Base-by-base conservation (phyloP, 371 early-diverging fungal genomes). In the Rhizomucor miehei region DNA sequence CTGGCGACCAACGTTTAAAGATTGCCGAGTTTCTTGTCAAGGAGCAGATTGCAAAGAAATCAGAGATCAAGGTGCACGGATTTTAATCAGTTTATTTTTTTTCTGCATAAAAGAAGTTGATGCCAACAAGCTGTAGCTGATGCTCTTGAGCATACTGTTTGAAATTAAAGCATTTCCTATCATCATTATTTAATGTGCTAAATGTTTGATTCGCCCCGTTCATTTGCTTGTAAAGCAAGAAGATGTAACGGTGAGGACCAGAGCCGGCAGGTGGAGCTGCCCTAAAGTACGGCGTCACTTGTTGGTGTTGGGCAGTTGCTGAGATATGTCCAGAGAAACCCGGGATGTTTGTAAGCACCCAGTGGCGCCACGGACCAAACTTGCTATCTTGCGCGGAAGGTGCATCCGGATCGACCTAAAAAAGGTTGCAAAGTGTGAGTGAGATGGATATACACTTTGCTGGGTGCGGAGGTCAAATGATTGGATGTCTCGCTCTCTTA, bases 1-100 rank as follows among this genome's bases (percentile, higher is more conserved):
- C 90, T 44, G 98, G 98, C 51, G 97, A 97, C 77, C 97, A 98
- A 62, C 87, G 98, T 52, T 48, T 71, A 45, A 93, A 93, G 71
- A 85, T 95, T 60, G 76, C 74, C 54, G 76, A 82, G 57, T 94
- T 95, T 68, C 76, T 96, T 19, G 70, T 78, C 14, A 63, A 72
- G 23, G 82, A 92, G 59, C 82, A 79, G 10, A 93, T 97, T 62
- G 86, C 85, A 44, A 87, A 82, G 61, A 93, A 91, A 76, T 77
- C 83, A 29, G 77, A 87, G 52, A 87, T 97, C 67, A 91, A 94
- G 79, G 71, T 95, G 43, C 98, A 97, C 84, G 98, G 98, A 46
- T 67, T 72, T 29, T 71, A 67, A 59, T n/a, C 6, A 16, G 44
- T 12, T n/a, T n/a, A n/a, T n/a, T n/a, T n/a, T n/a, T 29, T 29